These are phyloP conservation scores for Dictyostelium capitatum DNA, from an alignment of 78 protist species.

Conservation along the genomic window DNA sequence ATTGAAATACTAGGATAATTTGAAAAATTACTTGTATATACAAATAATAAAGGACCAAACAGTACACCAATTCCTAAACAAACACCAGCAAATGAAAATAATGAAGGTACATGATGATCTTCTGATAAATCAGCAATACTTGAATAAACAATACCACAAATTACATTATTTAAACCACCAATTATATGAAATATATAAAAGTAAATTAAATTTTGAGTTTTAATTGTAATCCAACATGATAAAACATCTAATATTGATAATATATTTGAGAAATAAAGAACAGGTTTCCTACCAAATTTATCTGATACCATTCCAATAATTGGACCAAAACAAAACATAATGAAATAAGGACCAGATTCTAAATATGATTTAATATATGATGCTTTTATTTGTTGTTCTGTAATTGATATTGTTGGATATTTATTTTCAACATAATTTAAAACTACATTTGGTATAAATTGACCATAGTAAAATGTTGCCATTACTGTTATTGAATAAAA, in stretches of 20 bases:
- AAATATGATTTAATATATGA: not conserved
- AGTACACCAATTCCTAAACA: not conserved
- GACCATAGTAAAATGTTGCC: not conserved
- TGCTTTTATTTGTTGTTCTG: not conserved
- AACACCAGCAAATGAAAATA: not conserved
- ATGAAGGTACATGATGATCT: not conserved
- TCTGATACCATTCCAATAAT: not conserved
- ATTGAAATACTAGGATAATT: not conserved
- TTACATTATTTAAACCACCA: not conserved
- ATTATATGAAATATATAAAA: not conserved
- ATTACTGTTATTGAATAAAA: too few relatives aligned
- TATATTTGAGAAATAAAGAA: not conserved
- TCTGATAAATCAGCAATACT: not conserved
- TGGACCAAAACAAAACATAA: slow-evolving; percentile 10
- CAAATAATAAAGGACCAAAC: not conserved
- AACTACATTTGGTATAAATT: not conserved
- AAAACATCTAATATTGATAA: not conserved
- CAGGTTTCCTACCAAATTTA: not conserved
- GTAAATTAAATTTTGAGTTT: not conserved
- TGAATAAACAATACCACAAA: not conserved
- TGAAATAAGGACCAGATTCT: slow-evolving; percentile 15
- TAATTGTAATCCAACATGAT: not conserved
- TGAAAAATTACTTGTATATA: not conserved
- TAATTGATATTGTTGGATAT: not conserved
- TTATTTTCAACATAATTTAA: not conserved